Conservation (phyloP, 2,329 filamentous ascomycete species). For the Fusarium sp. region DNA sequence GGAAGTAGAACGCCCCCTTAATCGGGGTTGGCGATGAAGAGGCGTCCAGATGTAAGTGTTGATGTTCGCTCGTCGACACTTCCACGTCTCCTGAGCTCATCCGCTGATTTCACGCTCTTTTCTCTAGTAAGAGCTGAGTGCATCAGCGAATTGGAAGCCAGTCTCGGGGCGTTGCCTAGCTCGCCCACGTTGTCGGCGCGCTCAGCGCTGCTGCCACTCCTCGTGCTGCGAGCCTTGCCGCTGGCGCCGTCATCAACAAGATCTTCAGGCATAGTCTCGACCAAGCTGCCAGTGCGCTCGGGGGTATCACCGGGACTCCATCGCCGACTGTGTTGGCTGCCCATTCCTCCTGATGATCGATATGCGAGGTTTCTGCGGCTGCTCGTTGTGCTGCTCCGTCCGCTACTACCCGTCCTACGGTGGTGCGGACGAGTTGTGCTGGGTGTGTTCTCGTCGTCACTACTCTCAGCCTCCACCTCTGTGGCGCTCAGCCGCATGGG, state of each 20-base stretch:
- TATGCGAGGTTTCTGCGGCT: slow-evolving; percentile 62
- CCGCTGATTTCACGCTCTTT: slow-evolving; percentile 74
- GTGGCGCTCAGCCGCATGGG: slow-evolving; percentile 94
- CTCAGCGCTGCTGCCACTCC: slow-evolving; percentile 69
- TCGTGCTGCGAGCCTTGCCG: slow-evolving; percentile 62
- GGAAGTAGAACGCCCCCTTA: slow-evolving; percentile 46
- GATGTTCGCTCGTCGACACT: slow-evolving; percentile 87
- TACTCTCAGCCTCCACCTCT: slow-evolving; percentile 90
- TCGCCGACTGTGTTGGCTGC: slow-evolving; percentile 54
- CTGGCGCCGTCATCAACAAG: slow-evolving; percentile 57
- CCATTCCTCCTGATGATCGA: slow-evolving; percentile 62
- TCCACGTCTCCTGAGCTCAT: slow-evolving; percentile 80
- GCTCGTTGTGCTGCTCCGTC: slow-evolving; percentile 74
- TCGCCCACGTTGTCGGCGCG: slow-evolving; percentile 71
- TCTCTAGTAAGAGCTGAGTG: slow-evolving; percentile 70
- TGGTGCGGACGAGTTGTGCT: slow-evolving; percentile 67
- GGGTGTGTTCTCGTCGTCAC: slow-evolving; percentile 75
- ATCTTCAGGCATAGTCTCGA: slow-evolving; percentile 54
- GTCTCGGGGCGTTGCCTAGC: slow-evolving; percentile 59
- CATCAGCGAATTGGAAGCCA: slow-evolving; percentile 69
- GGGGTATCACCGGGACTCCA: slow-evolving; percentile 68
- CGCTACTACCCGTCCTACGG: slow-evolving; percentile 79
- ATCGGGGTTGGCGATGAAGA: slow-evolving; percentile 91
- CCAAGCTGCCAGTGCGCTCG: slow-evolving; percentile 65
- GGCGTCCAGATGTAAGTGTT: slow-evolving; percentile 77